Evolutionary conservation across 75 land plant genomes (phyloP), one percentile per base, ranked within the genome.

Genomic region (Azolla pinnata): DNA sequence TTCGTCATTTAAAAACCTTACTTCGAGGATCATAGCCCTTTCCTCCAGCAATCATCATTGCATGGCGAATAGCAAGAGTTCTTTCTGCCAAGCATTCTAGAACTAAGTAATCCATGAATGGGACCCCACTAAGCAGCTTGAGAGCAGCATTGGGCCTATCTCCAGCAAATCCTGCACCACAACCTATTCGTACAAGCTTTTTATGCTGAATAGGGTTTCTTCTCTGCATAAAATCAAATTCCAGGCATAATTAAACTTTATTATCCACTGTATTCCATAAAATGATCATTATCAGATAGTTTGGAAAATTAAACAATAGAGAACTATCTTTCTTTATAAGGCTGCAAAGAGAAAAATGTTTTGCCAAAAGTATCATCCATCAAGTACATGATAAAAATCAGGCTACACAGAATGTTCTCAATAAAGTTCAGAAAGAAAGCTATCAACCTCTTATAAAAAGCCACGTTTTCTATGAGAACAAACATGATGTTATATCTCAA

Each of bases 111-210:
- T 91, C 62, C 56, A 91, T 48, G 10, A 74, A 56, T 30, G 76
- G 69, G 0, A 91, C 88, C 55, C 68, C 73, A 4, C 70, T 64
- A 48, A 91, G 86, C 54, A 91, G 70, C 52, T 76, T 80, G 3
- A 88, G 74, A 18, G 97, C 93, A 34, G 86, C 88, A 60, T 48
- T 9, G 5, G 97, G 93, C 50, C 97, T 67, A 52, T 91, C 97
- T 3, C 97, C 97, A 31, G 82, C 80, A 60, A 91, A 91, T 12
- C 97, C 97, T 16, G 97, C 97, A 19, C 97, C 97, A 67, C 97
- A 87, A 8, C 93, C 97, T 31, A 91, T 72, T 34, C 66, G 64
- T 27, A 91, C 76, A 28, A 73, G 81, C 3, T 84, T 83, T 54
- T 69, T 87, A 31, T 67, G 59, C 66, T 69, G 78, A 32, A 42